Evolutionary conservation across 305 asterid species (phyloP).

Genomic region (Fraxinus latifolia): DNA sequence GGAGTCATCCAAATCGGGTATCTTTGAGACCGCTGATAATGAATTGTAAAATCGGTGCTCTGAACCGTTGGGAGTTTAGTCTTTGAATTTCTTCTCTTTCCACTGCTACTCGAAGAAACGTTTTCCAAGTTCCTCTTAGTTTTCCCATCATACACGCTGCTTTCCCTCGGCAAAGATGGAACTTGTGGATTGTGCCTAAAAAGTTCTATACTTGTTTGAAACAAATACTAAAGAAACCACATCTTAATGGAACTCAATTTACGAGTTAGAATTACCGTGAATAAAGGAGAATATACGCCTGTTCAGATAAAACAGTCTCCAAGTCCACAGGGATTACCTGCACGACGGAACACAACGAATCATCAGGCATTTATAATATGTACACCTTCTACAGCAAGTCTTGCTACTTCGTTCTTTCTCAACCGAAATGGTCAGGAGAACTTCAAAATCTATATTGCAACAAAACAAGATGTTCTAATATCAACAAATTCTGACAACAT

Average conservation of each 20-base stretch:
- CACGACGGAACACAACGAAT: slow-evolving; percentile 12
- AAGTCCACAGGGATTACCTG: slow-evolving; percentile 52
- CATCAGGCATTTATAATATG: background rate
- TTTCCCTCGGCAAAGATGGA: slow-evolving; percentile 25
- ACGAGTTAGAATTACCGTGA: slow-evolving; percentile 34
- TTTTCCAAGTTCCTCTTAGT: slow-evolving; percentile 35
- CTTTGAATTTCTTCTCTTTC: slow-evolving; percentile 38
- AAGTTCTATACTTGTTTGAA: background rate
- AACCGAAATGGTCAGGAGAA: background rate
- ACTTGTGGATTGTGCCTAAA: slow-evolving; percentile 37
- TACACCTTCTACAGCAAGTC: background rate
- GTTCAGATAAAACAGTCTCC: slow-evolving; percentile 45
- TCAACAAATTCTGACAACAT: background rate
- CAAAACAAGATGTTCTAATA: no score
- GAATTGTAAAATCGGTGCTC: slow-evolving; percentile 14
- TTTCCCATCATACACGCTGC: background rate
- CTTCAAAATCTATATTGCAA: background rate
- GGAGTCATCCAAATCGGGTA: slow-evolving; percentile 15
- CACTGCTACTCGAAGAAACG: slow-evolving; percentile 29
- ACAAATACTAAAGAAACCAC: background rate
- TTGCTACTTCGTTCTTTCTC: background rate
- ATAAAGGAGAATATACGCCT: slow-evolving; percentile 58
- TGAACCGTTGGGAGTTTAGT: slow-evolving; percentile 27
- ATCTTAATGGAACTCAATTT: background rate
- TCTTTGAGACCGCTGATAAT: slow-evolving; percentile 21